phyloP scores from a whole-genome alignment of 2,329 filamentous ascomycete species.

The Lachnellula arida region DNA sequence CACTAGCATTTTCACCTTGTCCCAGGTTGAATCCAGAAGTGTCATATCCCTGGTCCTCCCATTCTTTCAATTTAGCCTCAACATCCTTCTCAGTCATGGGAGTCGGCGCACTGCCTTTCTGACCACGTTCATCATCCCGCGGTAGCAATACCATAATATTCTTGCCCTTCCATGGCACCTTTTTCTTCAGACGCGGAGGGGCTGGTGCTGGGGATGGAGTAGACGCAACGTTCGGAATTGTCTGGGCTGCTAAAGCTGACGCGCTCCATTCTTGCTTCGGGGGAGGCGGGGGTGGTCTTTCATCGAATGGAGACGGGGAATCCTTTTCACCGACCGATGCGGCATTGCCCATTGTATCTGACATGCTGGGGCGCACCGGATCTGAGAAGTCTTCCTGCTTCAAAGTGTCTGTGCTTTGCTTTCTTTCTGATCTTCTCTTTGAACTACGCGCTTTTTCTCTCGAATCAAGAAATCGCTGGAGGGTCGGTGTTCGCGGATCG shows the following conservation, averaged over 20 bases:
- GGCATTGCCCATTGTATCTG: slow-evolving; percentile 17
- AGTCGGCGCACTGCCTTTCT: slow-evolving; percentile 46
- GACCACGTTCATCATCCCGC: slow-evolving; percentile 60
- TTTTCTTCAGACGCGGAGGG: slow-evolving; percentile 62
- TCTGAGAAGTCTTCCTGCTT: slow-evolving; percentile 29
- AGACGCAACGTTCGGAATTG: not conserved
- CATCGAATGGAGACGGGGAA: slow-evolving; percentile 23
- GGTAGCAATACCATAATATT: slow-evolving; percentile 68
- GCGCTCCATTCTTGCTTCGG: slow-evolving; percentile 25
- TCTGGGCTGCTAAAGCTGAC: slow-evolving; percentile 14
- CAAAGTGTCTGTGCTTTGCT: slow-evolving; percentile 31
- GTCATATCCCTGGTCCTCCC: slow-evolving; percentile 66
- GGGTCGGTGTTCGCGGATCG: slow-evolving; percentile 32
- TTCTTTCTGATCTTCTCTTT: slow-evolving; percentile 30
- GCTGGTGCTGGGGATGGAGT: slow-evolving; percentile 32
- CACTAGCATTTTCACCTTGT: slow-evolving; percentile 34
- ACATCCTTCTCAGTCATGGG: slow-evolving; percentile 54
- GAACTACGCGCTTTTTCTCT: slow-evolving; percentile 17
- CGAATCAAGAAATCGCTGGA: slow-evolving; percentile 26
- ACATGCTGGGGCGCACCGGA: slow-evolving; percentile 20
- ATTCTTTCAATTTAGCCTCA: slow-evolving; percentile 57
- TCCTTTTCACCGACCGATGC: slow-evolving; percentile 15
- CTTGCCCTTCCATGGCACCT: slow-evolving; percentile 70
- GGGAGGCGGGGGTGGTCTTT: slow-evolving; percentile 37
- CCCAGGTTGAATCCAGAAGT: slow-evolving; percentile 64